phyloP scores from a whole-genome alignment of 2,329 filamentous ascomycete species.

The Colletotrichum destructivum region DNA sequence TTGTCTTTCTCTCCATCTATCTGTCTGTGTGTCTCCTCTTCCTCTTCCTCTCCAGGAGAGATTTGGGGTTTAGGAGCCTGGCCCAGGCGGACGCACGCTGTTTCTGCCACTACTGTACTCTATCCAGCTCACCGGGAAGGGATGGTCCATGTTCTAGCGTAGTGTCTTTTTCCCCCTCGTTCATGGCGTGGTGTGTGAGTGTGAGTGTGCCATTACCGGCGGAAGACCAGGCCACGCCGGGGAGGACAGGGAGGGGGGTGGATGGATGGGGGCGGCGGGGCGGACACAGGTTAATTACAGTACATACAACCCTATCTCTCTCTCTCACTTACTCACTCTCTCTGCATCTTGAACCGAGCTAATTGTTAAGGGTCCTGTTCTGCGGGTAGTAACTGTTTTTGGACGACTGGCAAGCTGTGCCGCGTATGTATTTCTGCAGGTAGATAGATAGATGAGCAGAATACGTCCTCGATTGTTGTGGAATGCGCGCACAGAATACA shows the following conservation, averaged over 20 bases:
- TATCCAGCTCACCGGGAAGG: constrained; percentile 7
- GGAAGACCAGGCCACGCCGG: constrained; percentile 1
- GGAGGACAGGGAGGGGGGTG: not conserved
- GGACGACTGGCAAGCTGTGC: not conserved
- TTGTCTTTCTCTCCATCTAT: not conserved
- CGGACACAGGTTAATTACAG: not conserved
- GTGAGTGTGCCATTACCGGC: not conserved
- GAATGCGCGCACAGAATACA: constrained; percentile 6
- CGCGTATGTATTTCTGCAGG: not conserved
- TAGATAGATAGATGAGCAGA: no score
- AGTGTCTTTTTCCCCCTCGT: not conserved
- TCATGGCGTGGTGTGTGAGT: not conserved
- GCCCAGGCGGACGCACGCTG: not conserved
- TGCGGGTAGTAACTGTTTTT: not conserved
- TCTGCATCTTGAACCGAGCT: constrained; percentile 8
- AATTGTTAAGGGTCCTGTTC: constrained; percentile 15
- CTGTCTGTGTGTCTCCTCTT: no score
- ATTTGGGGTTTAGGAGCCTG: not conserved
- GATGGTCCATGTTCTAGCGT: constrained; percentile 4
- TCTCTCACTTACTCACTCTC: not conserved
- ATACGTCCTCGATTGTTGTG: not conserved
- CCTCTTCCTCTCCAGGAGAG: not conserved
- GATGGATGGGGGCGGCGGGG: constrained; percentile 4
- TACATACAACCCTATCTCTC: no score
- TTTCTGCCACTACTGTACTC: not conserved